Evolutionary conservation across 805 yeast genomes (phyloP).

Genomic region (Starmerella floricola): DNA sequence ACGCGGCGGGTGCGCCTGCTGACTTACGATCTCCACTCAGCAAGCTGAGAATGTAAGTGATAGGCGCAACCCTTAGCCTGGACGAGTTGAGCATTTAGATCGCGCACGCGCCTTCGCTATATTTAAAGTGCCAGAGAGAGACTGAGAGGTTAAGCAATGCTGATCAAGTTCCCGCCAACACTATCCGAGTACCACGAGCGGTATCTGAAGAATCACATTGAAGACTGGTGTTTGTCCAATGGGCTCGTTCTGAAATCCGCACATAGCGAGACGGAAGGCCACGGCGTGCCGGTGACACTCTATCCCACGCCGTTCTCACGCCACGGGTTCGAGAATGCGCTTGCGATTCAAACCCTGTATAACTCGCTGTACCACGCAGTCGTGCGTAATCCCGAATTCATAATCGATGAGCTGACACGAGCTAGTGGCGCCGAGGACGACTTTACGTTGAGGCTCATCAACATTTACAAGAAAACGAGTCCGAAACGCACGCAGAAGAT

Average conservation of each 20-base stretch:
- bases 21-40: too few species aligned
- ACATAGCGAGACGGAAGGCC: slow-evolving; percentile 32
- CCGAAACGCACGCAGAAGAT: slow-evolving; percentile 39
- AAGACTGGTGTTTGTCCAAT: slow-evolving; percentile 67
- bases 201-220: slow-evolving; percentile 26
- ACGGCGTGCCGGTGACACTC: slow-evolving; percentile 75
- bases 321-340: slow-evolving; percentile 51
- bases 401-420: slow-evolving; percentile 39
- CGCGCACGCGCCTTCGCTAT: too few species aligned
- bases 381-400: slow-evolving; percentile 49
- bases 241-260: slow-evolving; percentile 49
- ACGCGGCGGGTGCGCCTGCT: too few species aligned
- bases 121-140: too few species aligned
- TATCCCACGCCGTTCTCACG: slow-evolving; percentile 84
- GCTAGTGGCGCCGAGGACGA: slow-evolving; percentile 41
- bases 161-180: slow-evolving; percentile 24
- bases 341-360: slow-evolving; percentile 51
- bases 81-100: too few species aligned
- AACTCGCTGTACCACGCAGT: slow-evolving; percentile 65
- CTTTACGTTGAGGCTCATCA: slow-evolving; percentile 72
- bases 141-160: slow-evolving; percentile 11
- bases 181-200: slow-evolving; percentile 22
- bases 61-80: too few species aligned
- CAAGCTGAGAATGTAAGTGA: too few species aligned
- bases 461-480: slow-evolving; percentile 36